Evolutionary conservation across 2,329 filamentous ascomycete genomes (phyloP), one percentile per base, ranked within the genome.

Genomic region (Alternaria dauci): DNA sequence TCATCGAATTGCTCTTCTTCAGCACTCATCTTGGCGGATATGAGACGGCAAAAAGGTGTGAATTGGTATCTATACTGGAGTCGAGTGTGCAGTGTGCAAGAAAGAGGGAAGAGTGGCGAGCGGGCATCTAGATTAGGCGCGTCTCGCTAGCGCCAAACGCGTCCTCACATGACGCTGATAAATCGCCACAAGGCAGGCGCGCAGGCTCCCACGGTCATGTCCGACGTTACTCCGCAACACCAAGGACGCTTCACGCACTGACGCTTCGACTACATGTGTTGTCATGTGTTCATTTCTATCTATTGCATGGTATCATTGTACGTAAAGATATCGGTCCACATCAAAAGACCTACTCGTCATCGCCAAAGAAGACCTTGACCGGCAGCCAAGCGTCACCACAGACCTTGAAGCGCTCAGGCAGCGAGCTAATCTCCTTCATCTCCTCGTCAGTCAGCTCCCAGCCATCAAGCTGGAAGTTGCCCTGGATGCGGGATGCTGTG

Each of bases 311-410:
- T 51, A 54, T 68, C 56, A 57, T 65, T 38, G 38, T 46, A 61
- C 41, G 18, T 46, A 51, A 58, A 44, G 52, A 46, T 18, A 20
- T 41, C 16, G 1, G 30, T 16, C 28, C 30, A 8, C 34, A 14
- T 41, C 23, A 41, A 47, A 5, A 52, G n/a, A 26, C 48, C 54
- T 76, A 93, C 82, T 94, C 91, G 72, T 93, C 90, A 71, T 94
- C 91, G 8, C 90, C 91, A 75, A 92, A 92, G 84, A 95, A 95
- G 36, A 94, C 91, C 84, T 89, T 90, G 62, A 91, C 79, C 0
- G 91, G 91, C 72, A 92, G 75, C 89, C 90, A 94, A 28, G 75
- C 80, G 75, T 94, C 92, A 36, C 85, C 86, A 74, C 91, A 95
- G 63, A 80, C 78, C 73, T 80, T 96, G 85, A 94, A 94, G 52